These are phyloP conservation scores for Cladosporium colombiae DNA, from an alignment of 2,329 filamentous ascomycete genomes.

Conservation along the genomic window DNA sequence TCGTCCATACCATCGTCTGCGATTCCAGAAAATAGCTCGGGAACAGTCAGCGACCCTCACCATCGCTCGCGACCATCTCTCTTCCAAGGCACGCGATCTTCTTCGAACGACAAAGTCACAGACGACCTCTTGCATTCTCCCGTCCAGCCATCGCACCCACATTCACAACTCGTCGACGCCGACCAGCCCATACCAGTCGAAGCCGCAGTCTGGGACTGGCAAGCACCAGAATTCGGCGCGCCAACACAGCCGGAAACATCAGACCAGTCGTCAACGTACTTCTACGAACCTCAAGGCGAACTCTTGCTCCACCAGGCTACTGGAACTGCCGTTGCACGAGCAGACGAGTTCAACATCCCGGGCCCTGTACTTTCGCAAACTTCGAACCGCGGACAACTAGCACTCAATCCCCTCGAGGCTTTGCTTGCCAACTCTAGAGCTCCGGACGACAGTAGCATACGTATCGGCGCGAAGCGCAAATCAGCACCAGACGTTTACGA, in stretches of 20 bases:
- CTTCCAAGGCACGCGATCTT: neutral
- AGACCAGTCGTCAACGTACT: conserved; percentile 23
- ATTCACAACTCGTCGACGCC: neutral
- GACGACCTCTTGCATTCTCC: neutral
- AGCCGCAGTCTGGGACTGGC: conserved; percentile 42
- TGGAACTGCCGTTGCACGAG: conserved; percentile 22
- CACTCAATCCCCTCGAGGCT: conserved; percentile 20
- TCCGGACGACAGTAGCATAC: conserved; percentile 13
- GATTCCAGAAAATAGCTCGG: neutral
- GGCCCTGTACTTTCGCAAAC: conserved; percentile 24
- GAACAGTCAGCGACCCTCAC: neutral
- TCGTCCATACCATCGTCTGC: neutral
- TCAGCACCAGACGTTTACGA: conserved; percentile 21
- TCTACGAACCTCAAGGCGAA: conserved; percentile 50
- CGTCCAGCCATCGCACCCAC: neutral
- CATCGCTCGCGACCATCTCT: neutral
- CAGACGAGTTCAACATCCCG: conserved; percentile 44
- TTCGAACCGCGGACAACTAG: conserved; percentile 9
- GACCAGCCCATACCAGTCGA: conserved; percentile 20
- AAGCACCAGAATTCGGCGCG: conserved; percentile 38
- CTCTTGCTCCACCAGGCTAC: conserved; percentile 36
- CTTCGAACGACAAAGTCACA: neutral
- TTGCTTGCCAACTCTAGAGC: conserved; percentile 16
- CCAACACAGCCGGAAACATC: conserved; percentile 19
- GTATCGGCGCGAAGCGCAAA: conserved; percentile 29